These are phyloP conservation scores for Umbelopsis sp. DNA, from an alignment of 371 early-diverging fungal species.

Conservation along the genomic window DNA sequence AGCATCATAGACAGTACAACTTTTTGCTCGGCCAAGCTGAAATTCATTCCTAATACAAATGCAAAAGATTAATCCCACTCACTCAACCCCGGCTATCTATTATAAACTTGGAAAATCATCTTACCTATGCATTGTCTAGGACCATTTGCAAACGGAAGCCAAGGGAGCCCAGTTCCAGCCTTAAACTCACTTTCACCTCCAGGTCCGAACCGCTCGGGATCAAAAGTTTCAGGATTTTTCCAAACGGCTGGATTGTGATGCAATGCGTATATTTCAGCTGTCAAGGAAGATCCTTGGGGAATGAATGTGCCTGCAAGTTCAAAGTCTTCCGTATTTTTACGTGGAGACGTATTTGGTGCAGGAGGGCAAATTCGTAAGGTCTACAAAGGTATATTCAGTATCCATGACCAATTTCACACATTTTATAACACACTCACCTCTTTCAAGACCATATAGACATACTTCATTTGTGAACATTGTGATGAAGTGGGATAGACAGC, in stretches of 20 bases:
- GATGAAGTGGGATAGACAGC: slow-evolving; percentile 44
- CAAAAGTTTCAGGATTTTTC: slow-evolving; percentile 27
- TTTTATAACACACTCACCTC: slow-evolving; percentile 5
- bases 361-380: background rate
- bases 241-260: slow-evolving; percentile 32
- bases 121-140: slow-evolving; percentile 48
- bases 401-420: too few relatives aligned
- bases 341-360: slow-evolving; percentile 16
- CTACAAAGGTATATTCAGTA: background rate
- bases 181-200: slow-evolving; percentile 18
- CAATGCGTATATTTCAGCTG: slow-evolving; percentile 20
- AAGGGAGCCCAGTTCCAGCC: slow-evolving; percentile 29
- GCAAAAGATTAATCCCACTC: too few relatives aligned
- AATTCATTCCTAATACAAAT: slow-evolving; percentile 31
- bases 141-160: slow-evolving; percentile 50
- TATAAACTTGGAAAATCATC: background rate
- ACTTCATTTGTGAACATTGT: slow-evolving; percentile 42
- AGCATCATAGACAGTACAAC: slow-evolving; percentile 43
- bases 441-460: slow-evolving; percentile 29
- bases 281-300: slow-evolving; percentile 30
- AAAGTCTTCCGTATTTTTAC: slow-evolving; percentile 6
- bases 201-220: slow-evolving; percentile 29
- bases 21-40: slow-evolving; percentile 48
- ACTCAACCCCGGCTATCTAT: too few relatives aligned
- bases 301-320: slow-evolving; percentile 19